Evolutionary conservation across 2,329 filamentous ascomycete species (phyloP), one percentile per base, ranked within the genome.

Genomic region (Paradendryphiella salina): DNA sequence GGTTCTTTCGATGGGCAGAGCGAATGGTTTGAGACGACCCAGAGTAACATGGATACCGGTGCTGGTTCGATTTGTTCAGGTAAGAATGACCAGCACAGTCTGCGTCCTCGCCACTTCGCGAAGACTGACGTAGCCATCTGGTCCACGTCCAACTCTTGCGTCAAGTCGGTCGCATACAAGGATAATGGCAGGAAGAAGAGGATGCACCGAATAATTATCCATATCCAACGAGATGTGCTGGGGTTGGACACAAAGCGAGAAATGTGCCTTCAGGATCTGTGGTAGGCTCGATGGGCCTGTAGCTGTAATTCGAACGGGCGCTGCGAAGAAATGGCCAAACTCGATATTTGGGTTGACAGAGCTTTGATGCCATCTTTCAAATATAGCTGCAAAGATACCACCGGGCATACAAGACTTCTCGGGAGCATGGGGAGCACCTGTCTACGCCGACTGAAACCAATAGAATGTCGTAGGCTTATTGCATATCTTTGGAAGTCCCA

Each of bases 321-420:
- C 43, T 40, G 48, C 55, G 26, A 58, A 46, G 21, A 56, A 58
- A 53, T 58, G 52, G n/a, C 48, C 55, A 41, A 55, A 58, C 41
- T 58, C 49, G 18, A 58, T 55, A 40, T 56, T 46, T 18, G 31
- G 38, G 17, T 38, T 18, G 11, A 23, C 35, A 48, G 15, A 52
- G 26, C 48, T 41, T 46, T 45, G 49, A 46, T 38, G 47, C 55
- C 52, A 58, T 46, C 43, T 49, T 49, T 56, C 55, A 31, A 29
- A 53, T 38, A 58, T 48, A 44, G 55, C 37, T 28, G 52, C 52
- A 44, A 56, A 55, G 8, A 50, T 31, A 33, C 29, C 32, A 21
- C 52, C 48, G 5, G 41, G n/a, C 23, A 47, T 58, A 33, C 21
- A 35, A 18, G 41, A 11, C 36, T 50, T 47, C 32, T 48, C 52